These are phyloP conservation scores for Mycosphaerelloides madeirae DNA, from an alignment of 2,329 filamentous ascomycete genomes.

Conservation along the genomic window DNA sequence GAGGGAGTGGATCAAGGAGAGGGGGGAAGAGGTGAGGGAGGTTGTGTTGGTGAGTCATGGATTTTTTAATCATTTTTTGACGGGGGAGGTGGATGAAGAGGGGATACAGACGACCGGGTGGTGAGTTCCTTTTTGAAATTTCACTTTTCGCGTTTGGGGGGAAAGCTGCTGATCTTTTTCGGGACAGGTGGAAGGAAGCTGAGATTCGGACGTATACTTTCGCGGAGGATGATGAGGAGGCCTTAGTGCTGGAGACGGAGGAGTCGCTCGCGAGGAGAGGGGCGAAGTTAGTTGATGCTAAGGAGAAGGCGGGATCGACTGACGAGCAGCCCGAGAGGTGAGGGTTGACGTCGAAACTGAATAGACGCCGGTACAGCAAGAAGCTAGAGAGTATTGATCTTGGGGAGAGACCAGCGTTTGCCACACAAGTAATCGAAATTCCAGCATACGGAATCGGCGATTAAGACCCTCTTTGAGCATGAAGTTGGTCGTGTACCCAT, in stretches of 20 bases:
- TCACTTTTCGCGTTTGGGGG: too few relatives aligned
- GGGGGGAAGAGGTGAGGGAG: constrained; percentile 14
- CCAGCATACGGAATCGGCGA: too few relatives aligned
- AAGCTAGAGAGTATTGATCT: too few relatives aligned
- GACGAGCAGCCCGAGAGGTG: too few relatives aligned
- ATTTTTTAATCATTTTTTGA: constrained; percentile 17
- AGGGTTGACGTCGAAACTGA: too few relatives aligned
- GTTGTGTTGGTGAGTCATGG: constrained; percentile 22
- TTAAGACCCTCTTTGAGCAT: too few relatives aligned
- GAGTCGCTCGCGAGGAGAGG: constrained; percentile 17
- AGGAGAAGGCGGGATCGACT: too few relatives aligned
- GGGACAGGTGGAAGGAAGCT: constrained; percentile 23
- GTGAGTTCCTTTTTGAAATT: constrained; percentile 6
- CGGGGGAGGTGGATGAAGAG: constrained; percentile 17
- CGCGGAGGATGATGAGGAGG: constrained; percentile 21
- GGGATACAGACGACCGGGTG: constrained; percentile 14
- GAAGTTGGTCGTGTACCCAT: too few relatives aligned
- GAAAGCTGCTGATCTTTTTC: constrained; percentile 1
- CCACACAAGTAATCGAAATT: too few relatives aligned
- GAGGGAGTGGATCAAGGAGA: constrained; percentile 7
- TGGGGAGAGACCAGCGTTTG: too few relatives aligned
- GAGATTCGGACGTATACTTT: constrained; percentile 29
- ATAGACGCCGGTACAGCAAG: too few relatives aligned
- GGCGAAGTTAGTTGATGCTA: constrained; percentile 4
- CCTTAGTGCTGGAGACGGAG: constrained; percentile 26